Base-by-base conservation (phyloP, 768 basidiomycete species). In the Amanita inopinata region DNA sequence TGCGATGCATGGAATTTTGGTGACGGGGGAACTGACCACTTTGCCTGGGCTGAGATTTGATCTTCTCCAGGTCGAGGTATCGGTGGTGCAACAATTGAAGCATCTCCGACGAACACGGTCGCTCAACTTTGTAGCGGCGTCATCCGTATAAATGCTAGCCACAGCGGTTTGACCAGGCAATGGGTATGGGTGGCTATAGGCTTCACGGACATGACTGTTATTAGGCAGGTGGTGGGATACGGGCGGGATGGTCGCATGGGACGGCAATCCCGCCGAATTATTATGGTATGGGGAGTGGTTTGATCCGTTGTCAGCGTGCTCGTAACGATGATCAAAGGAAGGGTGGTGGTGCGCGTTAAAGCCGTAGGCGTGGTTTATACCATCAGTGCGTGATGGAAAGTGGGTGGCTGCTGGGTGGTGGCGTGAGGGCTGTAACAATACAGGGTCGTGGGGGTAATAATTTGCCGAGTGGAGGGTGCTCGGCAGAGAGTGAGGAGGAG, bases 31-130 rank as follows among this genome's bases (percentile, higher is more conserved):
- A 69, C 69, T 37, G 45, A 72, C 69, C 51, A 88, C 85, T 73
- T 88, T 88, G 19, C 85, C 85, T 1, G 83, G 84, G 46, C 74
- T 79, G 46, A 88, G 71, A 53, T 83, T 85, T 11, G 76, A 78
- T 46, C 85, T 62, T 25, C 85, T 62, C 85, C 85, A 88, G 18
- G 84, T 87, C 38, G 79, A 80, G 23, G 86, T 87, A 49, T 88
- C 85, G 10, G 85, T 86, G 18, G 84, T 87, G 57, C 80, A 80
- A 59, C 85, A 88, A 57, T 88, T 88, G 71, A 82, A 87, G 60
- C 85, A 88, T 35, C 83, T 65, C 27, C 85, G 62, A 19, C 85
- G 71, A 37, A 88, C 80, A 30, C 83, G 71, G 55, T 86, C 82
- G 54, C 76, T 80, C 43, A 87, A 67, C 61, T 88, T 88, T 0